Percentiles rank a stretch among this genome's conserved stretches.
phyloP scores from a whole-genome alignment of 768 basidiomycete genomes.

The Termitomyces titanicus region DNA sequence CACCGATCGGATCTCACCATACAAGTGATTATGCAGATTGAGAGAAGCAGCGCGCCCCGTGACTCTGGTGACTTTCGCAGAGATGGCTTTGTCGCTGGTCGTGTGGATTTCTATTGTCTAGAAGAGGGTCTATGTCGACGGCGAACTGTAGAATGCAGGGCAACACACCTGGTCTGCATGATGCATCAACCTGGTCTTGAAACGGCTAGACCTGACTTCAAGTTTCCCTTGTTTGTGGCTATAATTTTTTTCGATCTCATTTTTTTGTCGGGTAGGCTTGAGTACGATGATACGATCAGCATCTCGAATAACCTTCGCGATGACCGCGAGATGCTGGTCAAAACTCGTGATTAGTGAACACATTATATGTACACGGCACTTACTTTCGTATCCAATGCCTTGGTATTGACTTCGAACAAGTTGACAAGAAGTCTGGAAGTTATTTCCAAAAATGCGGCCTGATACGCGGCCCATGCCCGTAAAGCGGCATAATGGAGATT shows the following conservation, averaged over 20 bases:
- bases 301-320: slow-evolving; percentile 37
- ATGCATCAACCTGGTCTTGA: slow-evolving; percentile 36
- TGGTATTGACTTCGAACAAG: slow-evolving; percentile 22
- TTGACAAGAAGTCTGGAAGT: slow-evolving; percentile 13
- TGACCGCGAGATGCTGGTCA: slow-evolving; percentile 31
- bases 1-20: slow-evolving; percentile 28
- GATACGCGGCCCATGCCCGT: slow-evolving; percentile 44
- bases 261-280: slow-evolving; percentile 43
- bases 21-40: slow-evolving; percentile 18
- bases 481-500: slow-evolving; percentile 24
- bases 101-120: slow-evolving; percentile 22
- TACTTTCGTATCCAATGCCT: slow-evolving; percentile 24
- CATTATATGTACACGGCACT: background rate
- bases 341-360: background rate
- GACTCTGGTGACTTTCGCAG: slow-evolving; percentile 25
- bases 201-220: slow-evolving; percentile 35
- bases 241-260: slow-evolving; percentile 37
- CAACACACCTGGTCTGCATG: slow-evolving; percentile 23
- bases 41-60: slow-evolving; percentile 37
- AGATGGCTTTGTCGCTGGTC: background rate
- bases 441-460: slow-evolving; percentile 23
- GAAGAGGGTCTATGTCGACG: background rate
- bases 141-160: background rate
- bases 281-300: slow-evolving; percentile 31
- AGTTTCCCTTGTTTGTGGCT: slow-evolving; percentile 25